Percentiles rank a stretch among this genome's conserved stretches.
phyloP scores from a whole-genome alignment of 2,329 filamentous ascomycete genomes.

The Monilinia laxa region DNA sequence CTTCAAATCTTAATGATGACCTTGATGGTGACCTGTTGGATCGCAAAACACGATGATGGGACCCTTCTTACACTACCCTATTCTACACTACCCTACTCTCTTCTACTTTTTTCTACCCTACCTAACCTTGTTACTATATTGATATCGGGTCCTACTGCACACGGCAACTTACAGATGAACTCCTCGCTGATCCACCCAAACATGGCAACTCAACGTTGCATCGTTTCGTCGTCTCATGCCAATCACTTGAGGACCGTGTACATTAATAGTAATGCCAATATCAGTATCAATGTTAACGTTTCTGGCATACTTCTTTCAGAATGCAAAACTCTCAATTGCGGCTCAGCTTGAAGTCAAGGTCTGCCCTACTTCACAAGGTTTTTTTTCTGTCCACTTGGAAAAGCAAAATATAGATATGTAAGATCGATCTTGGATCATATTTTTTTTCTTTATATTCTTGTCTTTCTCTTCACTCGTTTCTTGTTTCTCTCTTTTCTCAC shows the following conservation, averaged over 20 bases:
- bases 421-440: background rate
- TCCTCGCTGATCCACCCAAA: background rate
- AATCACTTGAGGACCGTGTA: background rate
- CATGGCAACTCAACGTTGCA: background rate
- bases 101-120: too few relatives aligned
- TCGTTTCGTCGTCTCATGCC: background rate
- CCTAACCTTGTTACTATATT: too few relatives aligned
- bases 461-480: background rate
- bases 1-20: too few relatives aligned
- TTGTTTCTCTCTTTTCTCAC: background rate
- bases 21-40: too few relatives aligned
- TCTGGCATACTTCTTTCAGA: background rate
- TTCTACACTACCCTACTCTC: too few relatives aligned
- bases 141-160: too few relatives aligned
- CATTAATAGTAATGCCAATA: too few relatives aligned
- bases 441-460: background rate
- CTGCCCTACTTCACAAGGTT: conserved; percentile 1
- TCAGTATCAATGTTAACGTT: background rate
- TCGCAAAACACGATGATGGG: too few relatives aligned
- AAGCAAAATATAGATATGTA: background rate
- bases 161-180: too few relatives aligned
- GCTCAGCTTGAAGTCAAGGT: background rate
- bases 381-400: background rate
- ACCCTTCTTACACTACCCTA: too few relatives aligned
- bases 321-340: background rate